These are phyloP conservation scores for Conticribra guillardii DNA, from an alignment of 108 stramenopile genomes.

Conservation along the genomic window DNA sequence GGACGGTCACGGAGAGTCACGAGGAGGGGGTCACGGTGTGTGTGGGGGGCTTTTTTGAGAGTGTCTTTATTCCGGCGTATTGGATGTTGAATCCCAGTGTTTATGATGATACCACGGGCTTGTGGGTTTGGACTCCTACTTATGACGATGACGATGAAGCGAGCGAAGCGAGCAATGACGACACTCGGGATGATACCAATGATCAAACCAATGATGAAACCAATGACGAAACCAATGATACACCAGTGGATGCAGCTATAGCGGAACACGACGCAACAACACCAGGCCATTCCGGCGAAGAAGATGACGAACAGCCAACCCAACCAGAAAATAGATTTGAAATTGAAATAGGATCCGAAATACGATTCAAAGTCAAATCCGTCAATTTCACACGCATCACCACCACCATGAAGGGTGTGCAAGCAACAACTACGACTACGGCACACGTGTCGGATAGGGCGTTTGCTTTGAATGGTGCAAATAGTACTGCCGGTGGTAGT, in stretches of 20 bases:
- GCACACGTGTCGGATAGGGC: constrained; percentile 24
- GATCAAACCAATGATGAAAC: constrained; percentile 27
- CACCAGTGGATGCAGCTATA: too few relatives aligned
- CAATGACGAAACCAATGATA: constrained; percentile 27
- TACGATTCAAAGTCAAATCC: constrained; percentile 88
- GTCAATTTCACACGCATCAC: constrained; percentile 87
- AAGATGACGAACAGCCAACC: constrained; percentile 35
- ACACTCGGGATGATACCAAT: constrained; percentile 1
- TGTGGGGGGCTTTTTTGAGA: constrained; percentile 86
- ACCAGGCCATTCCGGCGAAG: too few relatives aligned
- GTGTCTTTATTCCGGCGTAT: constrained; percentile 86
- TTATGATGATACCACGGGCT: constrained; percentile 58
- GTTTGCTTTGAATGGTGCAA: constrained; percentile 36
- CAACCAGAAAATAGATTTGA: constrained; percentile 64
- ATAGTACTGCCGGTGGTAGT: constrained; percentile 13
- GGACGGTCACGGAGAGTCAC: constrained; percentile 65
- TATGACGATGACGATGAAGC: constrained; percentile 63
- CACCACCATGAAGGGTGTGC: constrained; percentile 84
- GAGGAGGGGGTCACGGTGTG: constrained; percentile 79
- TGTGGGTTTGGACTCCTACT: constrained; percentile 82
- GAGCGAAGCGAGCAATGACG: constrained; percentile 6
- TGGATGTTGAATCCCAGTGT: constrained; percentile 84
- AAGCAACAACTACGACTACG: constrained; percentile 77
- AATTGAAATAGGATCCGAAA: constrained; percentile 84
- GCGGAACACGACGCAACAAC: too few relatives aligned